Evolutionary conservation across 768 basidiomycete genomes (phyloP).

Genomic region (Hericium coralloides): DNA sequence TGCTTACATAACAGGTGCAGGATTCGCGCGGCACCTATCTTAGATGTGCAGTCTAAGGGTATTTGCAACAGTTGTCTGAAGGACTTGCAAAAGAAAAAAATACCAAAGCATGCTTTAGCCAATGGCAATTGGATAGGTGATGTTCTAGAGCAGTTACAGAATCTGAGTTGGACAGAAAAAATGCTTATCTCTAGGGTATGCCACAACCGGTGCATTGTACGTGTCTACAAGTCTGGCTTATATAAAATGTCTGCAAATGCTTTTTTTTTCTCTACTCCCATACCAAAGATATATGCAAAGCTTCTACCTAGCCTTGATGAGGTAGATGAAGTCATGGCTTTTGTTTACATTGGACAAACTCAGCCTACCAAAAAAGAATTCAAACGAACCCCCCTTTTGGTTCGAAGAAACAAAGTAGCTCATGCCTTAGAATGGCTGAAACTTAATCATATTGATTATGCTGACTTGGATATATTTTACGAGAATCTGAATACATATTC

Average conservation of each 20-base stretch:
- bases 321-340: slow-evolving; percentile 16
- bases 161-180: slow-evolving; percentile 24
- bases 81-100: slow-evolving; percentile 1
- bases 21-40: too few species aligned
- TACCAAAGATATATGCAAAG: slow-evolving; percentile 3
- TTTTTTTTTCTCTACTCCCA: slow-evolving; percentile 9
- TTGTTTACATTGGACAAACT: slow-evolving; percentile 23
- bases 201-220: slow-evolving; percentile 24
- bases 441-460: slow-evolving; percentile 12
- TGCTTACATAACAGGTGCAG: too few species aligned
- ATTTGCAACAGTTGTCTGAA: background rate
- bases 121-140: slow-evolving; percentile 30
- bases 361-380: slow-evolving; percentile 22
- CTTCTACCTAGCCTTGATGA: slow-evolving; percentile 12
- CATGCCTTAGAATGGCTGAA: slow-evolving; percentile 15
- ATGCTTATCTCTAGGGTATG: slow-evolving; percentile 19
- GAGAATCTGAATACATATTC: slow-evolving; percentile 3
- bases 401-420: slow-evolving; percentile 15
- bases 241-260: slow-evolving; percentile 13
- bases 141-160: slow-evolving; percentile 20
- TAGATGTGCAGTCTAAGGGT: too few species aligned
- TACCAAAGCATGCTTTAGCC: slow-evolving; percentile 21
- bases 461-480: slow-evolving; percentile 6
- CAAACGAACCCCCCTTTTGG: slow-evolving; percentile 12
- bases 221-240: slow-evolving; percentile 21